Base-by-base conservation (phyloP, 2,329 filamentous ascomycete species). In the Beauveria scarabaeidicola region DNA sequence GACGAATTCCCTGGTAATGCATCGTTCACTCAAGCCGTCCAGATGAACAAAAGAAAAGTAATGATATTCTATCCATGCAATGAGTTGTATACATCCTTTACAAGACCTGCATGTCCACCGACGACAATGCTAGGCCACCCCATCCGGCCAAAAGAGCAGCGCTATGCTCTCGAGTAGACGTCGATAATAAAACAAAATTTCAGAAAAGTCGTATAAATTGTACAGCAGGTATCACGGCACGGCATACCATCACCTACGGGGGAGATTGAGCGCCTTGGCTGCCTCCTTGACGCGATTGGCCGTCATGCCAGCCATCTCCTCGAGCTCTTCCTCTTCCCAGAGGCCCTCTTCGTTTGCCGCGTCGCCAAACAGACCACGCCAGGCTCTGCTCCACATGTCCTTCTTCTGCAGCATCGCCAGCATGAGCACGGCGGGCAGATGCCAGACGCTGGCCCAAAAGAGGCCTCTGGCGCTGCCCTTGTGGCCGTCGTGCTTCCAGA, bases 401-500 rank as follows among this genome's bases (percentile, higher is more conserved):
- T 91, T 96, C 81, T 99, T 99, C 74, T 96, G 90, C 59, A 89
- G 83, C 73, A 97, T 87, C 3, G 91, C 93, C 62, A 97, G 77
- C 51, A 97, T 91, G 79, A 99, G 85, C 46, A 97, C 81, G 27
- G 88, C 88, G 0, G 94, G 94, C 52, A 99, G 73, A 75, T 97
- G 92, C 94, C 93, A 97, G 10, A 99, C 91, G 71, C 91, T 96
- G 1, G 94, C 92, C 94, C 94, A 99, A 73, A 99, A 99, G 56
- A 99, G 73, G 0, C 88, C 87, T 59, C 91, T 82, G 2, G 94
- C 92, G 19, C 83, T 90, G 2, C 92, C 92, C 66, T 87, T 86
- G 63, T 87, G 82, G 13, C 93, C 93, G 67, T 91, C 84, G 29
- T 83, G 77, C 63, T 81, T 83, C 87, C 89, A 96, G 75, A 97